Percentiles rank a stretch among this genome's conserved stretches.
These are phyloP conservation scores for Biscogniauxia sp. DNA, from an alignment of 2,329 filamentous ascomycete genomes.

Conservation along the genomic window DNA sequence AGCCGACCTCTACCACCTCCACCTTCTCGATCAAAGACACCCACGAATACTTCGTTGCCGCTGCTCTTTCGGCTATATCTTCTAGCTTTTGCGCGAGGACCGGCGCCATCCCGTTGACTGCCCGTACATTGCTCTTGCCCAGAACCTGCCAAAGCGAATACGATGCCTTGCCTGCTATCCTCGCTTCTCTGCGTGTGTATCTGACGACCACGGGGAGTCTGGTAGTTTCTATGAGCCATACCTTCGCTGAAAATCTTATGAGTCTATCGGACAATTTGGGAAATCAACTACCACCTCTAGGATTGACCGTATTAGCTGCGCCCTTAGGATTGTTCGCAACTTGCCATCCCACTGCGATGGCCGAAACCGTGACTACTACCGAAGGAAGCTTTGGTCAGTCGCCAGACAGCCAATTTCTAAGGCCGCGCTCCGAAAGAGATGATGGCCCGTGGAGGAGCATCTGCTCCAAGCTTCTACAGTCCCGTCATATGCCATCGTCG, in stretches of 20 bases:
- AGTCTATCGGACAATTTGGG: conserved; percentile 44
- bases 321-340: conserved; percentile 52
- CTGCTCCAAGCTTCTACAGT: conserved; percentile 50
- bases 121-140: conserved; percentile 49
- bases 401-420: conserved; percentile 50
- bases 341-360: conserved; percentile 37
- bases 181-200: conserved; percentile 53
- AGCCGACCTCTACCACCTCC: conserved; percentile 32
- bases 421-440: conserved; percentile 40
- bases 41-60: conserved; percentile 54
- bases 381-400: conserved; percentile 46
- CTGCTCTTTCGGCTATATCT: conserved; percentile 50
- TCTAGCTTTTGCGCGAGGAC: conserved; percentile 47
- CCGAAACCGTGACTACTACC: conserved; percentile 30
- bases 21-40: conserved; percentile 42
- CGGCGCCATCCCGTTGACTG: conserved; percentile 52
- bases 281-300: conserved; percentile 39
- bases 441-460: conserved; percentile 48
- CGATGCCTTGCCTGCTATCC: conserved; percentile 32
- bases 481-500: conserved; percentile 46
- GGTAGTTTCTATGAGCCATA: conserved; percentile 48
- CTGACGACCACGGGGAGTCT: conserved; percentile 56
- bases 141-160: conserved; percentile 32
- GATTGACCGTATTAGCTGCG: conserved; percentile 50
- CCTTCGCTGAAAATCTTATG: conserved; percentile 46